Evolutionary conservation across 1,139 yeast genomes (phyloP).

Genomic region (Kodamaea plutei): DNA sequence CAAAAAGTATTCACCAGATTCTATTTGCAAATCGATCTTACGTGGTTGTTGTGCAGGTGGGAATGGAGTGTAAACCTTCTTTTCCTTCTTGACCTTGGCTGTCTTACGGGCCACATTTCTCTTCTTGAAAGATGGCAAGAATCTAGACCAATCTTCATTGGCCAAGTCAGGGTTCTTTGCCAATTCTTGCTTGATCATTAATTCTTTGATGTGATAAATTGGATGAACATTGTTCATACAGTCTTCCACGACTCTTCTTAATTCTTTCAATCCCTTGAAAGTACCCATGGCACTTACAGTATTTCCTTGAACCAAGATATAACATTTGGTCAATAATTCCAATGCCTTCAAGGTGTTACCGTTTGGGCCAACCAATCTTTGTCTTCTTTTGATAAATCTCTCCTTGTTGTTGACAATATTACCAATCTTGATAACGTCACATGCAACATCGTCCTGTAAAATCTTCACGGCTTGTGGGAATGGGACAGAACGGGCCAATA

Average conservation of each 20-base stretch:
- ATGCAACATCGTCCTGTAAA: conserved; percentile 86
- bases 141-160: conserved; percentile 94
- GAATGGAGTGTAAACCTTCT: conserved; percentile 95
- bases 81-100: conserved; percentile 65
- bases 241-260: conserved; percentile 92
- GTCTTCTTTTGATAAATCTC: conserved; percentile 91
- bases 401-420: conserved; percentile 86
- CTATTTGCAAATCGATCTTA: conserved; percentile 95
- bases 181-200: conserved; percentile 94
- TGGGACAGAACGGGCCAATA: conserved; percentile 94
- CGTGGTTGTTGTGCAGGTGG: conserved; percentile 98
- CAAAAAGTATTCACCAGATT: conserved; percentile 96
- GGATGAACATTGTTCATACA: conserved; percentile 97
- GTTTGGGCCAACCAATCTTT: conserved; percentile 92
- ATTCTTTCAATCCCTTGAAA: conserved; percentile 85
- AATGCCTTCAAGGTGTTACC: conserved; percentile 96
- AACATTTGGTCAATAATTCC: conserved; percentile 88
- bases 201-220: conserved; percentile 91
- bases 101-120: conserved; percentile 92
- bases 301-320: conserved; percentile 93
- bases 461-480: conserved; percentile 94
- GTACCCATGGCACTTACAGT: conserved; percentile 99
- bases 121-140: conserved; percentile 95
- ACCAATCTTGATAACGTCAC: conserved; percentile 95
- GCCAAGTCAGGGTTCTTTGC: conserved; percentile 94